Evolutionary conservation across 441 rosid species (phyloP).

Genomic region (Francoa sonchifolia): DNA sequence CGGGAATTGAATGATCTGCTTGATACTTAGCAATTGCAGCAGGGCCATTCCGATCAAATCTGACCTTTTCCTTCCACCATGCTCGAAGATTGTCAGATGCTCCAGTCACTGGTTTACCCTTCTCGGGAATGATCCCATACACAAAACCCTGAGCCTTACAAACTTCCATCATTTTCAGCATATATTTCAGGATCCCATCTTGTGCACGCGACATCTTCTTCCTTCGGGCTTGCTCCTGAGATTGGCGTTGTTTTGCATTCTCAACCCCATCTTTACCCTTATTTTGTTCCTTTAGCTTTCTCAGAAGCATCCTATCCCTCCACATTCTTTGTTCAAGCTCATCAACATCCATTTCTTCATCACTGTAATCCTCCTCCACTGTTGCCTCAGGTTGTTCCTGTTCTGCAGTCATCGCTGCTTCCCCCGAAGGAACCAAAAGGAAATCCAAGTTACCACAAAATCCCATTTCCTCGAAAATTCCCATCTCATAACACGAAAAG

Average conservation of each 20-base stretch:
- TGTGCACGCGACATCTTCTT: constrained; percentile 74
- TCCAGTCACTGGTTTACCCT: constrained; percentile 87
- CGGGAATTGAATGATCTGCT: constrained; percentile 37
- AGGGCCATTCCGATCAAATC: constrained; percentile 86
- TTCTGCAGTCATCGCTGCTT: constrained; percentile 23
- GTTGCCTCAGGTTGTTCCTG: constrained; percentile 26
- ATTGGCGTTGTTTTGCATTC: constrained; percentile 61
- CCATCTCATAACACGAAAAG: constrained; percentile 9
- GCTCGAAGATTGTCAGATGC: constrained; percentile 84
- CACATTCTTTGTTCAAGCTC: constrained; percentile 81
- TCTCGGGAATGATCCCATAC: constrained; percentile 75
- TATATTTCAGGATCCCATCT: constrained; percentile 72
- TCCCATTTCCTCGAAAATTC: constrained; percentile 64
- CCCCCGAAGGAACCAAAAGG: constrained; percentile 31
- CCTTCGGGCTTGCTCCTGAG: constrained; percentile 93
- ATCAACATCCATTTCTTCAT: constrained; percentile 55
- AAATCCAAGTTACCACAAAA: constrained; percentile 62
- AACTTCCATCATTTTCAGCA: constrained; percentile 75
- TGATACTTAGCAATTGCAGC: constrained; percentile 70
- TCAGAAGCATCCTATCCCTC: constrained; percentile 62
- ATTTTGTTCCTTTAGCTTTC: constrained; percentile 48
- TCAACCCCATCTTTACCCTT: constrained; percentile 46
- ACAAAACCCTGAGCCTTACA: constrained; percentile 88
- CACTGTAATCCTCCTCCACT: constrained; percentile 37
- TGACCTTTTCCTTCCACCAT: constrained; percentile 96